These are phyloP conservation scores for Orbilia javanica DNA, from an alignment of 2,329 filamentous ascomycete genomes.

Conservation along the genomic window DNA sequence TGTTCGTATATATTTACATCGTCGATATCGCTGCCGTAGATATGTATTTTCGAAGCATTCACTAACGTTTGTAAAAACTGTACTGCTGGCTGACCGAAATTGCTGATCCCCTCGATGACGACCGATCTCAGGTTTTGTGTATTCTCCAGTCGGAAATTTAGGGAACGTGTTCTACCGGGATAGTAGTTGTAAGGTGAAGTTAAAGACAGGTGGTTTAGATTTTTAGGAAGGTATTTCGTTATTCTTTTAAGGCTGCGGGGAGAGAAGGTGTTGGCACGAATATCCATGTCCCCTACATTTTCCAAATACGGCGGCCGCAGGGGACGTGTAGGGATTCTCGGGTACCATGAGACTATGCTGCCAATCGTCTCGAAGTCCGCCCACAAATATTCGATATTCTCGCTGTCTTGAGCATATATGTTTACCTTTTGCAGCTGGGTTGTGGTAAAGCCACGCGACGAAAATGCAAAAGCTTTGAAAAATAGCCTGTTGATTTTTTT, in stretches of 20 bases:
- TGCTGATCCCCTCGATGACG: not conserved
- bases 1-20: too few relatives aligned
- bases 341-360: not conserved
- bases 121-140: not conserved
- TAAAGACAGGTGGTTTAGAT: not conserved
- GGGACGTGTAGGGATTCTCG: not conserved
- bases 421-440: not conserved
- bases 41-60: not conserved
- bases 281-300: too few relatives aligned
- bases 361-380: not conserved
- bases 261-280: too few relatives aligned
- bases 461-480: not conserved
- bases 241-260: not conserved
- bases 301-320: too few relatives aligned
- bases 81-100: not conserved
- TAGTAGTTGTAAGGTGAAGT: not conserved
- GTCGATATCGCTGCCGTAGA: too few relatives aligned
- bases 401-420: not conserved
- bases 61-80: not conserved
- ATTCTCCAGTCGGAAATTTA: not conserved
- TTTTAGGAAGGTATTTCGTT: not conserved
- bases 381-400: not conserved
- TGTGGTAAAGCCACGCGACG: not conserved
- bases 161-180: too few relatives aligned
- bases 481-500: not conserved